These are phyloP conservation scores for Vaccinium darrowii DNA, from an alignment of 148 eudicot genomes.

Conservation along the genomic window DNA sequence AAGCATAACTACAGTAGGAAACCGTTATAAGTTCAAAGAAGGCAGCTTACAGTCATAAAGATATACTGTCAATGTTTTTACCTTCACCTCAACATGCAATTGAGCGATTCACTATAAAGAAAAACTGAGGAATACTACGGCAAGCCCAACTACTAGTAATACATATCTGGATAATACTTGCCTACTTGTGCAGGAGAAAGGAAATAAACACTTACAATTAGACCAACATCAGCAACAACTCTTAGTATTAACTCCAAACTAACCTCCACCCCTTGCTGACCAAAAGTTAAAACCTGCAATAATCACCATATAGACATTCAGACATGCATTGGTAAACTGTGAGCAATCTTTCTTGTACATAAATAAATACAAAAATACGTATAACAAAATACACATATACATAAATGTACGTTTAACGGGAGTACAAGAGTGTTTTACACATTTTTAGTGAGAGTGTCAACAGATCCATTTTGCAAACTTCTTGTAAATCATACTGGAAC, in stretches of 20 bases:
- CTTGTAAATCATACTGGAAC: neutral
- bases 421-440: neutral
- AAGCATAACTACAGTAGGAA: neutral
- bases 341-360: neutral
- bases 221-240: slow-evolving; percentile 97
- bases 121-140: neutral
- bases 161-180: neutral
- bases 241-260: slow-evolving; percentile 91
- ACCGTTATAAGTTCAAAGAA: neutral
- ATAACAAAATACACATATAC: neutral
- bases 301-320: slow-evolving; percentile 1
- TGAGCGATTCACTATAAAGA: neutral
- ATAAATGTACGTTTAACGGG: neutral
- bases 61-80: neutral
- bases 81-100: neutral
- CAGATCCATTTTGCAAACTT: neutral
- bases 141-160: neutral
- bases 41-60: neutral
- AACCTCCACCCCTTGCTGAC: slow-evolving; percentile 93
- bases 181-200: neutral
- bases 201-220: slow-evolving; percentile 60
- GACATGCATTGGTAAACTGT: too few relatives aligned
- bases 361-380: too few relatives aligned
- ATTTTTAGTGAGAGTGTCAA: neutral
- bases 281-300: slow-evolving; percentile 76